Evolutionary conservation across 352 stramenopile genomes (phyloP), one percentile per base, ranked within the genome.

Genomic region (Saprolegnia diclina): DNA sequence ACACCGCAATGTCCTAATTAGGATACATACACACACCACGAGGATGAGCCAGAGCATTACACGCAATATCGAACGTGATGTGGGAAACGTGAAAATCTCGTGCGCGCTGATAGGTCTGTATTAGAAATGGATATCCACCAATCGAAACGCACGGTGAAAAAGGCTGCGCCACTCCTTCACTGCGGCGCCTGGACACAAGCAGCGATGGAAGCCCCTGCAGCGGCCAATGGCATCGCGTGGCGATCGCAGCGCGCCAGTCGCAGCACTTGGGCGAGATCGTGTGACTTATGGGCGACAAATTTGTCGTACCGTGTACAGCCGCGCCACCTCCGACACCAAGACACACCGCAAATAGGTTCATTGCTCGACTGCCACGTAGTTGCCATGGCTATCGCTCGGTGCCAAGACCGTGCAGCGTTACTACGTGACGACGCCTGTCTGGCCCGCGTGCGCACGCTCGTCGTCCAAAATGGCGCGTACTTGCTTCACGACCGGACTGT

Each of bases 11-110:
- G 11, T 48, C 42, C 42, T 48, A 48, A 48, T 48, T 48, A 48
- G 42, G 24, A 59, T 11, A 13, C 9, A 10, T 9, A 59, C 11
- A 59, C 52, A 4, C 4, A 48, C 42, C 11, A 11, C 42, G 1
- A 48, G 42, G n/a, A 59, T 59, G 24, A 59, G 52, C 35, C 52
- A 59, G 52, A 59, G 35, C 52, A 59, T 59, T 59, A 59, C 52
- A n/a, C 13, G 42, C 42, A 48, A 48, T n/a, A 48, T 48, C 13
- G 13, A 14, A n/a, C 18, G 42, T n/a, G 42, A 48, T n/a, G 42
- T 48, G 42, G 42, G 13, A 48, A 48, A 48, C 42, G 42, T 48
- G 42, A 48, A 48, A 48, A 48, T 48, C 29, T 35, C 29, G 29
- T 45, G 38, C 11, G 11, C 18, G 13, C 42, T 48, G 42, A 48